Base-by-base conservation (phyloP, 805 yeast species). In the Saturnispora diversa region DNA sequence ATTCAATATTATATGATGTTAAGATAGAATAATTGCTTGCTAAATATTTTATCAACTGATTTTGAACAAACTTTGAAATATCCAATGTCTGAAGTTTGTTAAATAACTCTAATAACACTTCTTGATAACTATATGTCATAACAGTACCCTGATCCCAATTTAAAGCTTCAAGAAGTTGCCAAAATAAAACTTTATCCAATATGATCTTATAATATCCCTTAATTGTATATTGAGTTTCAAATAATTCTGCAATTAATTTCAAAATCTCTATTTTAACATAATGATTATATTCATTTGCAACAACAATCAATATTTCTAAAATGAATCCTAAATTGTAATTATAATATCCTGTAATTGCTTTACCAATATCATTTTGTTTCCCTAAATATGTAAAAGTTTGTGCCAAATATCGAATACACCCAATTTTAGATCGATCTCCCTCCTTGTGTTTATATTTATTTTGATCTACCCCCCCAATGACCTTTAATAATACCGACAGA, bases 331-430 rank as follows among this genome's bases (percentile, higher is more conserved):
- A 41, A 3, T 52, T 46, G 21, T 45, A 45, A 17, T 47, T 40
- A 13, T 49, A 33, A 30, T 55, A 47, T 4, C 29, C 37, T 7
- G 47, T 46, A 6, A 54, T 44, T 10, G 35, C 13, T 8, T 33
- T 32, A 12, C 56, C 53, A 2, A 39, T 20, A 2, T 28, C 23
- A 12, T 48, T 33, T 2, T 42, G 17, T 2, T 39, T 32, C 4
- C 36, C 39, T 20, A 48, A 44, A 33, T 39, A 47, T 6, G 42
- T 35, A 9, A 54, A 25, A 19, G 45, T 42, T 16, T 37, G 39
- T 7, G 42, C 43, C 9, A 57, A 12, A 10, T 50, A 39, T 11
- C 45, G 35, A 7, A 53, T 39, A 32, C 56, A 49, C 6, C 58
- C 59, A 5, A 49, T 17, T 7, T 49, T 43, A 1, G 49, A 25